Conservation (phyloP, 345 rosid genomes). For the Streptanthus diversifolius region DNA sequence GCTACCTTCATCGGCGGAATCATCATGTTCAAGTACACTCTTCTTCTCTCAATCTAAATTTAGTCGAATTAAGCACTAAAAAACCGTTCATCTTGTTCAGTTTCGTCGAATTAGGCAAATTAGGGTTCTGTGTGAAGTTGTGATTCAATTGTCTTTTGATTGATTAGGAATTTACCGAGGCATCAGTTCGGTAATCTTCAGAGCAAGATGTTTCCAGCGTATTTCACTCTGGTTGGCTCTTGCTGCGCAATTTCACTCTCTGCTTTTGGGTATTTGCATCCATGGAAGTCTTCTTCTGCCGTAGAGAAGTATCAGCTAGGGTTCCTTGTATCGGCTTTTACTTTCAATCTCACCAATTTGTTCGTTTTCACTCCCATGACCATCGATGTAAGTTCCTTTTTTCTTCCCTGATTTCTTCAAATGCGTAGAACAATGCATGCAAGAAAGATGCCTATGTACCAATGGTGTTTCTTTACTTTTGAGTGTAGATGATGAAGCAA, state of each 20-base stretch:
- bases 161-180: conserved; percentile 73
- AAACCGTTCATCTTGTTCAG: neutral
- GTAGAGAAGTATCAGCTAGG: conserved; percentile 89
- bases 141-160: neutral
- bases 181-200: conserved; percentile 93
- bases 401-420: neutral
- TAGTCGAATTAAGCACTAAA: neutral
- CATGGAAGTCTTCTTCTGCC: conserved; percentile 75
- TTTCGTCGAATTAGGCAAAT: conserved; percentile 6
- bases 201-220: conserved; percentile 98
- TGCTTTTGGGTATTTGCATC: conserved; percentile 80
- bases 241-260: conserved; percentile 71
- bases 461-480: neutral
- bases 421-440: neutral
- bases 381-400: conserved; percentile 48
- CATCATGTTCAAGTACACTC: conserved; percentile 92
- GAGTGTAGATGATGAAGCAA: conserved; percentile 89
- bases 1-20: conserved; percentile 98
- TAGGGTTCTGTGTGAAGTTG: neutral
- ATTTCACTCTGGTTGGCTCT: conserved; percentile 69
- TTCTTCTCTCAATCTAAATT: neutral
- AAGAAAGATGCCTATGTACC: neutral
- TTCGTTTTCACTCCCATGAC: conserved; percentile 94
- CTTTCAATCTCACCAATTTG: conserved; percentile 82
- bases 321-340: conserved; percentile 73